Conservation (phyloP, 306 rosid genomes). For the Elaeagnus macrophylla region DNA sequence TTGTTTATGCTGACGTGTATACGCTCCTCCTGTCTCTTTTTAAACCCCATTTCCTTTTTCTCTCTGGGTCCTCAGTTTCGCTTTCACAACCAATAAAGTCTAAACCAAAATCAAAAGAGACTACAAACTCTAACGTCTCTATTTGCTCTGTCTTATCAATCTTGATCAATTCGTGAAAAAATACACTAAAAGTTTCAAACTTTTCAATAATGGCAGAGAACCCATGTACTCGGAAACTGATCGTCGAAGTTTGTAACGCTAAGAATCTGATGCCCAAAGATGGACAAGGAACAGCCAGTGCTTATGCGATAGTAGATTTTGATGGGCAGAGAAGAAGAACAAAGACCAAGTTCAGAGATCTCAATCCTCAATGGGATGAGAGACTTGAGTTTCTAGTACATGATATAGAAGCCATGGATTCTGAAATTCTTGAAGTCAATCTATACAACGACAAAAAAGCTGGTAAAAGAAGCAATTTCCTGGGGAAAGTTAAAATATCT, state of each 20-base stretch:
- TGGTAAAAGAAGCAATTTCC: constrained; percentile 63
- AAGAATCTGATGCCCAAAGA: constrained; percentile 91
- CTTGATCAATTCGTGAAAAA: background rate
- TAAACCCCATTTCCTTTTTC: background rate
- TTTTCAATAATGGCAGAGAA: constrained; percentile 40
- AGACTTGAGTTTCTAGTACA: constrained; percentile 57
- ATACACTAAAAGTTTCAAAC: too few relatives aligned
- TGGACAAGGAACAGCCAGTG: constrained; percentile 94
- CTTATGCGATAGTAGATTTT: constrained; percentile 78
- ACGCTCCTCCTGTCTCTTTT: constrained; percentile 39
- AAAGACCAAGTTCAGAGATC: constrained; percentile 61
- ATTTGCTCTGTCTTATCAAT: background rate
- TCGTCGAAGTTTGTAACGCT: constrained; percentile 68
- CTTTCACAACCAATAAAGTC: background rate
- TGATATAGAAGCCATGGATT: constrained; percentile 42
- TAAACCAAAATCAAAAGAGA: background rate
- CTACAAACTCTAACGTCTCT: background rate
- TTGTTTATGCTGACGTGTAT: constrained; percentile 26
- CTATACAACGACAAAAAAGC: constrained; percentile 66
- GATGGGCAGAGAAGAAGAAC: constrained; percentile 83
- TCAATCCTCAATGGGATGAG: constrained; percentile 90
- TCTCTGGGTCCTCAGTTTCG: background rate
- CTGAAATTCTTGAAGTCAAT: constrained; percentile 55
- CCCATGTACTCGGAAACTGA: constrained; percentile 38
- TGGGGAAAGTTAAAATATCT: constrained; percentile 68